Evolutionary conservation across 768 basidiomycete species (phyloP).

Genomic region (Termitomyces heimii): DNA sequence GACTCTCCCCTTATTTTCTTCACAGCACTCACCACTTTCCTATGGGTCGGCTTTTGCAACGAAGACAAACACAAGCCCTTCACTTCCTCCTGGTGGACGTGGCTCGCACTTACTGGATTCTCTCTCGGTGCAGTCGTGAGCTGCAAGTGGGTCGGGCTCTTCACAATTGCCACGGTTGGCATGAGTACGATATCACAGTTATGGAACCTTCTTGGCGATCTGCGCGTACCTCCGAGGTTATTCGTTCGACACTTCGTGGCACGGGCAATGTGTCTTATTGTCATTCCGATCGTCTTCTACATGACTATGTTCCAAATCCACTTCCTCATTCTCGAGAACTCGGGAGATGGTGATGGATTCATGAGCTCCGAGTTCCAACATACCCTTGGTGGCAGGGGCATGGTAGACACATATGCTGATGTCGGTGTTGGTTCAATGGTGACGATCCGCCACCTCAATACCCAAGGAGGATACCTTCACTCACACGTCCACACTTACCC

Average conservation of each 20-base stretch:
- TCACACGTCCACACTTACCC: constrained; percentile 92
- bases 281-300: constrained; percentile 82
- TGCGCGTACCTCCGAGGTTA: constrained; percentile 65
- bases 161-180: constrained; percentile 95
- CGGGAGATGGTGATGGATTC: constrained; percentile 97
- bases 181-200: constrained; percentile 78
- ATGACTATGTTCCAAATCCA: constrained; percentile 97
- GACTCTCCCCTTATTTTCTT: constrained; percentile 99
- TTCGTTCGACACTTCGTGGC: constrained; percentile 87
- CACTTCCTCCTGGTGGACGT: constrained; percentile 86
- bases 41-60: constrained; percentile 89
- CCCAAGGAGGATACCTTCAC: constrained; percentile 98
- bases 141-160: constrained; percentile 98
- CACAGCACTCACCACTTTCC: constrained; percentile 81
- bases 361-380: constrained; percentile 99
- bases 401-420: constrained; percentile 93
- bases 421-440: constrained; percentile 80
- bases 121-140: constrained; percentile 88
- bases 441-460: constrained; percentile 86
- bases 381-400: constrained; percentile 80
- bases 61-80: constrained; percentile 86
- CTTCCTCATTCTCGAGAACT: constrained; percentile 81
- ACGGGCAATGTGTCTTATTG: constrained; percentile 84
- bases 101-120: constrained; percentile 83
- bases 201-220: constrained; percentile 86